Evolutionary conservation across 2,329 filamentous ascomycete species (phyloP).

Genomic region (Colletotrichum paranaense): DNA sequence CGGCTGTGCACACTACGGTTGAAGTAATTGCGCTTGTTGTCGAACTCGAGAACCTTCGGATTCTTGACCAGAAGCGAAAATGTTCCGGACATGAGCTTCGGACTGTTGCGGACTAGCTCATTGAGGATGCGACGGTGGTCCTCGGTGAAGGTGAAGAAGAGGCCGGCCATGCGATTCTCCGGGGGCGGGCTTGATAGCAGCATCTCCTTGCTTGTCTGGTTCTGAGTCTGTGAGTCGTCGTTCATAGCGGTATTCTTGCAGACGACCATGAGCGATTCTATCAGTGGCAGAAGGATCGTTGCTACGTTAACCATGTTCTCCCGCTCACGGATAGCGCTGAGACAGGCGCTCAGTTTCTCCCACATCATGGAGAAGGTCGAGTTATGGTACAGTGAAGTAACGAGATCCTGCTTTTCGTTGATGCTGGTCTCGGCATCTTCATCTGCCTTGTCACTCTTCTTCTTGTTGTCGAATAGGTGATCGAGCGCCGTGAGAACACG

Average conservation of each 20-base stretch:
- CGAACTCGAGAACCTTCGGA: slow-evolving; percentile 97
- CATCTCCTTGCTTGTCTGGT: slow-evolving; percentile 68
- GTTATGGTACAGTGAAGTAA: slow-evolving; percentile 91
- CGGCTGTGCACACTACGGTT: slow-evolving; percentile 86
- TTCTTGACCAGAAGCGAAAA: slow-evolving; percentile 98
- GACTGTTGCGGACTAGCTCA: slow-evolving; percentile 95
- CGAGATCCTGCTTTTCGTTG: slow-evolving; percentile 81
- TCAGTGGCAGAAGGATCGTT: slow-evolving; percentile 92
- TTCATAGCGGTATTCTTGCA: slow-evolving; percentile 95
- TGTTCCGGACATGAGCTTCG: slow-evolving; percentile 98
- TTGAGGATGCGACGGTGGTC: slow-evolving; percentile 98
- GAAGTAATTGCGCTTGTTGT: slow-evolving; percentile 99
- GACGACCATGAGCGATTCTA: slow-evolving; percentile 98
- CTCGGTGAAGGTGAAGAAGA: slow-evolving; percentile 98
- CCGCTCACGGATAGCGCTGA: slow-evolving; percentile 87
- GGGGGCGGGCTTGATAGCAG: slow-evolving; percentile 78
- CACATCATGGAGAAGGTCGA: slow-evolving; percentile 90
- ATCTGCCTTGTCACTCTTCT: slow-evolving; percentile 59
- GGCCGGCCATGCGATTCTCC: slow-evolving; percentile 83
- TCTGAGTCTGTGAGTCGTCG: slow-evolving; percentile 64
- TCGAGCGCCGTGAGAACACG: slow-evolving; percentile 93
- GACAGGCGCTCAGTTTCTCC: slow-evolving; percentile 89
- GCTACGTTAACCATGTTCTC: slow-evolving; percentile 98
- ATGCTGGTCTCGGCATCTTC: slow-evolving; percentile 63
- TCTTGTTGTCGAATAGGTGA: slow-evolving; percentile 91